These are phyloP conservation scores for Daldinia sp. DNA, from an alignment of 2,329 filamentous ascomycete species.

Conservation along the genomic window DNA sequence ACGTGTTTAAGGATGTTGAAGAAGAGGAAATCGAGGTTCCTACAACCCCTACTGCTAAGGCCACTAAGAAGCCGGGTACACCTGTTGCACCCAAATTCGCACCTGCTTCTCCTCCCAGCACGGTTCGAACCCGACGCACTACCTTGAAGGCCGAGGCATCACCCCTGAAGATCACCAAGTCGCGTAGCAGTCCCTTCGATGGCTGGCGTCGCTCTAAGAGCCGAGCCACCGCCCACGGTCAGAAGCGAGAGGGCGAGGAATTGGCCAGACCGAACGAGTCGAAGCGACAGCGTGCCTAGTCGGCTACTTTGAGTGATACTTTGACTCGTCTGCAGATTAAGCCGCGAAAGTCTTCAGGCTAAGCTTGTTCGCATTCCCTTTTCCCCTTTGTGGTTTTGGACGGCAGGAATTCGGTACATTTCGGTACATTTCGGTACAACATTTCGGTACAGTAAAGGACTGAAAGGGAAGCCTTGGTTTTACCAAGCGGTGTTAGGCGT, in stretches of 20 bases:
- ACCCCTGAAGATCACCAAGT: conserved; percentile 56
- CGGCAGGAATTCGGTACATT: conserved; percentile 19
- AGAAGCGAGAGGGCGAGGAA: conserved; percentile 59
- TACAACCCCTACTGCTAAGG: conserved; percentile 51
- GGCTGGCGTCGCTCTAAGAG: conserved; percentile 76
- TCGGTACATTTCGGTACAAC: background rate
- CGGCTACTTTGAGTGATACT: conserved; percentile 29
- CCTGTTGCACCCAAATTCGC: conserved; percentile 68
- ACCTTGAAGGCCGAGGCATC: conserved; percentile 58
- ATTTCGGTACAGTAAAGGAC: conserved; percentile 7
- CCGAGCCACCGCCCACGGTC: conserved; percentile 56
- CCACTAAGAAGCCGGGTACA: conserved; percentile 57
- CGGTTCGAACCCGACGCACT: conserved; percentile 69
- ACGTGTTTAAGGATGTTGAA: conserved; percentile 55
- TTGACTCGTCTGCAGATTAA: conserved; percentile 27
- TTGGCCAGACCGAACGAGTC: conserved; percentile 50
- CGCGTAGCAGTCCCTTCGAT: conserved; percentile 72
- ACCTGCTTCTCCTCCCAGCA: conserved; percentile 72
- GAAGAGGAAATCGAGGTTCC: conserved; percentile 54
- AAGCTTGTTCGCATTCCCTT: conserved; percentile 18
- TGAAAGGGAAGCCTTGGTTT: conserved; percentile 24
- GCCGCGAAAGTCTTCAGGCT: conserved; percentile 7
- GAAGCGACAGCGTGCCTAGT: conserved; percentile 52
- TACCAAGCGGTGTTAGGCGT: conserved; percentile 27
- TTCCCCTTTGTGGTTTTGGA: conserved; percentile 39